Evolutionary conservation across 2,329 filamentous ascomycete species (phyloP).

Genomic region (Lecanosticta acicola): DNA sequence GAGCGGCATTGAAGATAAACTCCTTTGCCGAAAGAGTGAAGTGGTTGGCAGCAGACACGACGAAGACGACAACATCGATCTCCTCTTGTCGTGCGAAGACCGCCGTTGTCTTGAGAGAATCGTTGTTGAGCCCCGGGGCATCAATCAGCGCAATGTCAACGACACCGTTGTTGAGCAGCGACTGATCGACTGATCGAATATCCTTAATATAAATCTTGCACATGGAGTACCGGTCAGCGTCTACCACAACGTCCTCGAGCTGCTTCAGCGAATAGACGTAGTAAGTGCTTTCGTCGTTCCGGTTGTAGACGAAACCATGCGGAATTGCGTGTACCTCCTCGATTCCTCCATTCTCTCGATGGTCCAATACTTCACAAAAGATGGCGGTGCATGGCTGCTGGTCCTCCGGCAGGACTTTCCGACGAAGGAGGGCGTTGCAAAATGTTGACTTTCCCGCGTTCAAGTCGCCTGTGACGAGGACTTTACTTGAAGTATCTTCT

Average conservation of each 20-base stretch:
- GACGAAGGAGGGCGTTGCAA: slow-evolving; percentile 89
- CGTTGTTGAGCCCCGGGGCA: slow-evolving; percentile 88
- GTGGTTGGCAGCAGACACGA: slow-evolving; percentile 95
- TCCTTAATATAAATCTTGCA: slow-evolving; percentile 98
- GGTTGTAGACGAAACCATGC: slow-evolving; percentile 70
- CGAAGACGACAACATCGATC: slow-evolving; percentile 97
- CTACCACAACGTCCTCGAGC: slow-evolving; percentile 81
- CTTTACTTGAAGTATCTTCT: slow-evolving; percentile 95
- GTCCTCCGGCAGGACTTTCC: slow-evolving; percentile 91
- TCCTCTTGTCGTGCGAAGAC: slow-evolving; percentile 97
- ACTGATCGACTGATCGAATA: slow-evolving; percentile 81
- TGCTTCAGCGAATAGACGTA: slow-evolving; percentile 74
- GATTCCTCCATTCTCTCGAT: slow-evolving; percentile 79
- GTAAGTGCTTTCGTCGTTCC: slow-evolving; percentile 90
- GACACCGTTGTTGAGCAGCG: slow-evolving; percentile 91
- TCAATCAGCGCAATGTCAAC: slow-evolving; percentile 98
- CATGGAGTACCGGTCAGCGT: slow-evolving; percentile 82
- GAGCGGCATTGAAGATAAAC: slow-evolving; percentile 90
- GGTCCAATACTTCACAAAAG: slow-evolving; percentile 94
- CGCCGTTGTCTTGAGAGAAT: slow-evolving; percentile 94
- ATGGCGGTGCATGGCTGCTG: slow-evolving; percentile 98
- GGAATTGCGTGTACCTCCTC: slow-evolving; percentile 97
- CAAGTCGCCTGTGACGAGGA: slow-evolving; percentile 88
- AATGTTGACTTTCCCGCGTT: slow-evolving; percentile 99
- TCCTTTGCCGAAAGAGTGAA: slow-evolving; percentile 97